Percentiles rank a stretch among this genome's conserved stretches.
Conservation (phyloP, 495 filamentous ascomycete species). For the Cercophora scortea region DNA sequence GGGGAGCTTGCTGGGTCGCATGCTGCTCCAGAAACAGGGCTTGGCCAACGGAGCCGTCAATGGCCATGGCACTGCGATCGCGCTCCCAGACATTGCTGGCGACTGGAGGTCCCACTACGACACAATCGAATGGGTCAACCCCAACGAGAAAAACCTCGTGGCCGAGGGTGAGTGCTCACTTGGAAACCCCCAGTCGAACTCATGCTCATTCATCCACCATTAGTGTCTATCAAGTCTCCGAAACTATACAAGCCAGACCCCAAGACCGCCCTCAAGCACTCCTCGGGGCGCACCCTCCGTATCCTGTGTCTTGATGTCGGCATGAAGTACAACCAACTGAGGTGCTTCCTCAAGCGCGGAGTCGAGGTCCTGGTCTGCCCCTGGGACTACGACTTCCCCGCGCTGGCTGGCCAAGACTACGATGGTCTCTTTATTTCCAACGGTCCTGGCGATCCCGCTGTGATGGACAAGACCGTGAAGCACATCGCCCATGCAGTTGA, state of each 20-base stretch:
- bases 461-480: constrained; percentile 65
- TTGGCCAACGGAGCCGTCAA: constrained; percentile 40
- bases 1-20: constrained; percentile 91
- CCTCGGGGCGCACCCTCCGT: constrained; percentile 75
- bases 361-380: constrained; percentile 92
- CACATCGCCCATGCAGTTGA: constrained; percentile 65
- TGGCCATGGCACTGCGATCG: constrained; percentile 31
- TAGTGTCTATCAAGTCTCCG: constrained; percentile 81
- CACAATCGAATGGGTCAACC: constrained; percentile 77
- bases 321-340: constrained; percentile 93
- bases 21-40: constrained; percentile 63
- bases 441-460: constrained; percentile 90
- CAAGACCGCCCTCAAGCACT: constrained; percentile 62
- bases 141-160: constrained; percentile 86
- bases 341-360: constrained; percentile 84
- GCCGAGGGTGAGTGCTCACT: constrained; percentile 69
- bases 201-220: constrained; percentile 21
- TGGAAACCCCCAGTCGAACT: constrained; percentile 2
- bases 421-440: constrained; percentile 97
- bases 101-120: constrained; percentile 67
- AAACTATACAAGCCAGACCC: constrained; percentile 70
- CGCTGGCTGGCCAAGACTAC: constrained; percentile 67
- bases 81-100: constrained; percentile 19
- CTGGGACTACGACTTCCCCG: constrained; percentile 87
- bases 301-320: constrained; percentile 93